Base-by-base conservation (phyloP, 2,329 filamentous ascomycete genomes). In the Trematosphaeria pertusa region DNA sequence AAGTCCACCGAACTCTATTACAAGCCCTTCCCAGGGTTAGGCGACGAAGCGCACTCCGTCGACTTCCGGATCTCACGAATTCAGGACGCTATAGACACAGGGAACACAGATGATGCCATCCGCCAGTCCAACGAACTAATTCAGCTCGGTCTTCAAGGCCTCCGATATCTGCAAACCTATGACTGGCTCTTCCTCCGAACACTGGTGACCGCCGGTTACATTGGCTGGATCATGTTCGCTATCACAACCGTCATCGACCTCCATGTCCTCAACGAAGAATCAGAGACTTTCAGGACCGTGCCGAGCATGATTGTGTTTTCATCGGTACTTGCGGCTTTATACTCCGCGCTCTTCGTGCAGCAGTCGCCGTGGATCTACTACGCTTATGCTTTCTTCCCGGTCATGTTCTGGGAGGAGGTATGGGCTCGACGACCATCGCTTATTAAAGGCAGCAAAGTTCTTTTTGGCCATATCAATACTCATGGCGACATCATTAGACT, bases 371-470 rank as follows among this genome's bases (percentile, higher is more conserved):
- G 79, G 46, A 87, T 89, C 2, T 99, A 99, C 71, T 99, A 97
- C 64, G 83, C 85, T 2, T 99, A 99, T 69, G 89, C 87, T 0
- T 83, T 95, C 60, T 99, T 99, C 71, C 94, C 94, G 0, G 86
- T 96, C 2, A 82, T 90, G 46, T 97, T 99, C 75, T 99, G 94
- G 94, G 93, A 97, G 71, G 92, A 97, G 64, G 89, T 97, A 0
- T 93, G 87, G 71, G 89, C 89, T 3, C 84, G 88, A 20, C 82
- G 91, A 45, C 78, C 81, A 35, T 89, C 89, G 32, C 71, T 97
- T 10, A 64, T 75, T 5, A 81, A 85, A 52, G 92, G 91, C 3
- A 79, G 81, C 40, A 81, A 80, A 53, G 79, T 83, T 38, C 75
- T 97, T 7, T 86, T 96, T 56, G 80, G 83, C 1, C 81, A 92